These are phyloP conservation scores for Aspergillus ruber DNA, from an alignment of 2,329 filamentous ascomycete genomes.

Conservation along the genomic window DNA sequence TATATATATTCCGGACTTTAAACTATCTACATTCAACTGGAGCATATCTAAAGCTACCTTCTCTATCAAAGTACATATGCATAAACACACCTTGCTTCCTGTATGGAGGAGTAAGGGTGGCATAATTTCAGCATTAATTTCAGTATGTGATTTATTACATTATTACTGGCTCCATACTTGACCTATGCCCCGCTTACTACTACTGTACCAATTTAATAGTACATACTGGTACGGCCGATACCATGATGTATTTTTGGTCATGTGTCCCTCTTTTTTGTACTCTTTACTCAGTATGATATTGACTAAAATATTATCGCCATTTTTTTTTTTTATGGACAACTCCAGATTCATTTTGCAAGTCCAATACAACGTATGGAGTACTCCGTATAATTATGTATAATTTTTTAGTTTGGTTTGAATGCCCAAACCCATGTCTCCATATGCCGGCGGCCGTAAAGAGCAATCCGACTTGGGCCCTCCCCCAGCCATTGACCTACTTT, in stretches of 20 bases:
- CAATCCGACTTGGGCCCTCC: slow-evolving; percentile 11
- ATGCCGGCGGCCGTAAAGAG: slow-evolving; percentile 20
- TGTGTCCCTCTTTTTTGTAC: not conserved
- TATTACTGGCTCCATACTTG: not conserved
- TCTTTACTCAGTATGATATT: not conserved
- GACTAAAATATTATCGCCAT: not conserved
- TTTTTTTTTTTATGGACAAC: no score
- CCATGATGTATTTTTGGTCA: not conserved
- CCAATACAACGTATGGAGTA: no score
- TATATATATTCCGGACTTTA: not conserved
- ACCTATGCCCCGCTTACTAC: not conserved
- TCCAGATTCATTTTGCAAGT: no score
- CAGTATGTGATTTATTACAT: not conserved
- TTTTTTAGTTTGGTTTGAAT: not conserved
- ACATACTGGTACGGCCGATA: no score
- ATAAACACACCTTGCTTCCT: not conserved
- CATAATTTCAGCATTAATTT: not conserved
- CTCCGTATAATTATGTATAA: not conserved
- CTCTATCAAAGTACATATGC: no score
- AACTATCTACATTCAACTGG: not conserved
- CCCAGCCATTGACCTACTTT: slow-evolving; percentile 10
- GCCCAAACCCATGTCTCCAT: slow-evolving; percentile 3
- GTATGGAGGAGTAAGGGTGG: not conserved
- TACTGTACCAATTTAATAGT: not conserved
- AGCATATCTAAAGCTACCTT: no score